Base-by-base conservation (phyloP, 768 basidiomycete species). In the Termitomyces sp. region DNA sequence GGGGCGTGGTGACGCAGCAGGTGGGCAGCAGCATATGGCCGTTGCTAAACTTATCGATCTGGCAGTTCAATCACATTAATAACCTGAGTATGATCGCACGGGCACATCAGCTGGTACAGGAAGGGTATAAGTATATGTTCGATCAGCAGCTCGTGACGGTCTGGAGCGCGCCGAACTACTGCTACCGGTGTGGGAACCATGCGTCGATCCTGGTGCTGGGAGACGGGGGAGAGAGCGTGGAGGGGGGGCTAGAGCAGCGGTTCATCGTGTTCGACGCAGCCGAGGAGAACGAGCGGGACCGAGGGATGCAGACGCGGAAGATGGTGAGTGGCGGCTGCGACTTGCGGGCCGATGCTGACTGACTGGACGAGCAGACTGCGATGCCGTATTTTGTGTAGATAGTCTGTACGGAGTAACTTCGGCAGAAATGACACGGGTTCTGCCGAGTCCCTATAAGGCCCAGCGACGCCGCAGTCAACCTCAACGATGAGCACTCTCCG, bases 41-140 rank as follows among this genome's bases (percentile, higher is more conserved):
- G 22, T 38, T 46, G 43, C 45, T n/a, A 43, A 36, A 44, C 22
- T 36, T 33, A 33, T 16, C 47, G 49, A 26, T 12, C 16, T 47
- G 18, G 2, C 63, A 94, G 86, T 98, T 98, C 80, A 95, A 93
- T 63, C 92, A 96, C 69, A 86, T 93, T 57, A 98, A 98, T 68
- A 80, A 84, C 33, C 83, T 98, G 20, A 79, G 77, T 10, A 83
- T 98, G 43, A 94, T 98, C 64, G 95, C 95, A 2, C 85, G 96
- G 36, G 96, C 96, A 1, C 96, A 98, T 70, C 96, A 98, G 68
- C 86, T 98, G 20, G 96, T 98, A 1, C 93, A 95, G 70, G 93
- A 95, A 71, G 93, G 94, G 1, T 94, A 83, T 75, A 98, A 98
- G 74, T 88, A 94, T 69, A 96, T 98, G 96, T 97, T 98, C 64